Conservation (phyloP, 2,329 filamentous ascomycete species). For the Botrytis medusae region DNA sequence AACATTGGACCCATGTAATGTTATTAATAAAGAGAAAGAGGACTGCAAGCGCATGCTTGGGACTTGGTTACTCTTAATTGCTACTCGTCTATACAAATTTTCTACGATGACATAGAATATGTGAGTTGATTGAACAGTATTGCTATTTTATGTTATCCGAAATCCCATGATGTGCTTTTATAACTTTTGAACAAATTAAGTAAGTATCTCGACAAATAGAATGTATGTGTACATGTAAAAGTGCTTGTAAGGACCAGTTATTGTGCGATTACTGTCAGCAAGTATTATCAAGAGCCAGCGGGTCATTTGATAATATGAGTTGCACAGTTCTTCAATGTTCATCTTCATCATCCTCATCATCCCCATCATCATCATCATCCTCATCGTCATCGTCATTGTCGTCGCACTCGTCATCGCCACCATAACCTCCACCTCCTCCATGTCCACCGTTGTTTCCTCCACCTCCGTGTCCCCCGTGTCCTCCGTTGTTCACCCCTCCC, state of each 20-base stretch:
- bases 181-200: neutral
- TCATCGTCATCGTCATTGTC: neutral
- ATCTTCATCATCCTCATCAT: neutral
- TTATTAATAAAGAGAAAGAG: neutral
- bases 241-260: too few species aligned
- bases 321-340: neutral
- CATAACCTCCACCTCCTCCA: neutral
- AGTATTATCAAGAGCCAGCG: too few species aligned
- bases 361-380: rapidly evolving
- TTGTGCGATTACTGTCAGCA: neutral
- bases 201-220: neutral
- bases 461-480: neutral
- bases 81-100: too few species aligned
- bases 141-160: neutral
- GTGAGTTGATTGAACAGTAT: neutral
- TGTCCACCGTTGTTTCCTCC: neutral
- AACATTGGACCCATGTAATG: neutral
- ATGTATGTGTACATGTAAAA: neutral
- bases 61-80: neutral
- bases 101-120: neutral
- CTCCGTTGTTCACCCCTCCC: neutral
- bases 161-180: neutral
- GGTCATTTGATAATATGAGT: neutral
- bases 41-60: too few species aligned
- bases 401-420: neutral